Evolutionary conservation across 495 filamentous ascomycete species (phyloP), one percentile per base, ranked within the genome.

Genomic region (Penicillium lividum): DNA sequence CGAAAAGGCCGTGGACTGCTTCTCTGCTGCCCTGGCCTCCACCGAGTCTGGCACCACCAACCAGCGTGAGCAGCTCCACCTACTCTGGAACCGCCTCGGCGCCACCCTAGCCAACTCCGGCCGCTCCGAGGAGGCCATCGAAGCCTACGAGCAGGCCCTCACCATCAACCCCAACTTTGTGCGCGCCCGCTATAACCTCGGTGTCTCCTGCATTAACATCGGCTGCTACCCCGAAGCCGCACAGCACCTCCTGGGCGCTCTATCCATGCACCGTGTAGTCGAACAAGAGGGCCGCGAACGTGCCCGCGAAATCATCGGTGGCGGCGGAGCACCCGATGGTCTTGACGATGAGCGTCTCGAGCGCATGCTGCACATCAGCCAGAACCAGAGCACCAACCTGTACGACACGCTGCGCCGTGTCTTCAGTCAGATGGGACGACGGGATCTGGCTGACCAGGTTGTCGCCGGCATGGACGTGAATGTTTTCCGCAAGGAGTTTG

Each of bases 1-100:
- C 80, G 91, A 92, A 64, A 99, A 99, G 73, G 95, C 94, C 0
- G 95, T 98, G 48, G 94, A 99, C 79, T 99, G 95, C 77, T 99
- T 99, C 83, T 87, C 86, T 28, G 84, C 93, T 3, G 95, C 94
- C 4, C 81, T 99, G 25, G 86, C 89, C 27, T 88, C 83, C 43
- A 89, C 90, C 3, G 91, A 96, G 71, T 82, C 84, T 7, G 92
- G 93, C 46, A 81, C 80, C 8, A 80, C 82, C 47, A 96, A 96
- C 77, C 83, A 87, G 57, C 79, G 80, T 53, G 82, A 85, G 59
- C 89, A 95, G 71, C 75, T 93, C 7, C 94, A 97, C 62, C 86
- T 99, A 7, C 86, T 99, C 9, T 99, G 95, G 95, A 99, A 99
- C 77, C 86, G 94, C 4, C 87, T 99, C 6, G 94, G 94, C 53